A percentile compares a stretch with the other conserved stretches of the same genome.
These are phyloP conservation scores for Carallia pectinifolia DNA, from an alignment of 345 rosid genomes.

Conservation along the genomic window DNA sequence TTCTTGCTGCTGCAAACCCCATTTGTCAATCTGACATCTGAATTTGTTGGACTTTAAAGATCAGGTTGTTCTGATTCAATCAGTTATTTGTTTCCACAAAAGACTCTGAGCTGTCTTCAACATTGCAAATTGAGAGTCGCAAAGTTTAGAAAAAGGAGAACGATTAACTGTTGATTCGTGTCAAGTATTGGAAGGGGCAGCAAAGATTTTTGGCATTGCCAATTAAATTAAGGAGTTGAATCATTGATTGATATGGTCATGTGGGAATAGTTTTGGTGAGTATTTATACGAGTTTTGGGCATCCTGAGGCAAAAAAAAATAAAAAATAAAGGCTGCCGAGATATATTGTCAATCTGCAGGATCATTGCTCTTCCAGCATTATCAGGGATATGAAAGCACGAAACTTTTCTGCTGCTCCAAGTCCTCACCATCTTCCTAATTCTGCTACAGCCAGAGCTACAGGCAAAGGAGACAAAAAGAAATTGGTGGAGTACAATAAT, in stretches of 20 bases:
- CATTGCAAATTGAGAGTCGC: no score
- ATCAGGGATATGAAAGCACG: conserved; percentile 32
- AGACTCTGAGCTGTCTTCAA: no score
- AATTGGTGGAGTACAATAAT: conserved; percentile 16
- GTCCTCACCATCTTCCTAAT: neutral
- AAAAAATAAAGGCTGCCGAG: conserved; percentile 12
- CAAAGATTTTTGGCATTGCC: neutral
- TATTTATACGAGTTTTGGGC: conserved; percentile 19
- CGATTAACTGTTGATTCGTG: no score
- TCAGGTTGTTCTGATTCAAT: no score
- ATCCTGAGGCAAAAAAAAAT: conserved; percentile 17
- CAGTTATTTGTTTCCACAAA: no score
- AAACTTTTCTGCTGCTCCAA: neutral
- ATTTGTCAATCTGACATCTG: neutral
- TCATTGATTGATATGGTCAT: neutral
- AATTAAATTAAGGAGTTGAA: neutral
- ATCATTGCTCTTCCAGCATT: conserved; percentile 21
- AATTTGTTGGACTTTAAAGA: neutral
- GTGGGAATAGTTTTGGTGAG: neutral
- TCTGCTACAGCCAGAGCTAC: neutral
- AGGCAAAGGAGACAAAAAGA: conserved; percentile 18
- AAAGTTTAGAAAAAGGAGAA: no score
- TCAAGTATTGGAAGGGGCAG: no score
- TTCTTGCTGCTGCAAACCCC: neutral
- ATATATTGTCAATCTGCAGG: conserved; percentile 20